These are phyloP conservation scores for Przewalskia tangutica DNA, from an alignment of 257 asterid species.

Conservation along the genomic window DNA sequence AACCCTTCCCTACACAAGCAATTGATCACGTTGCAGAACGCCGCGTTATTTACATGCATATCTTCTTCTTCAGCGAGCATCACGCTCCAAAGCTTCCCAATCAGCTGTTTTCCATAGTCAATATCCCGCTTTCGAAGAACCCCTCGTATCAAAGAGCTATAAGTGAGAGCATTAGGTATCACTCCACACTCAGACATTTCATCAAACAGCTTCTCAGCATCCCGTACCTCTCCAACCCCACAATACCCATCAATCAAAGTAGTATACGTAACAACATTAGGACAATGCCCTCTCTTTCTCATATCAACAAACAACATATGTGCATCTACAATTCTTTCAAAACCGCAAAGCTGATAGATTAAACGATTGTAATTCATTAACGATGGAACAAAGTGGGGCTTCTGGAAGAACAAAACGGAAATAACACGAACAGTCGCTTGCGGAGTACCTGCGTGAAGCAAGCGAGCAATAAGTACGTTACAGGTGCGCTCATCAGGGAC, in stretches of 20 bases:
- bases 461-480: constrained; percentile 66
- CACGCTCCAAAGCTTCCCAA: constrained; percentile 46
- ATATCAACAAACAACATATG: constrained; percentile 54
- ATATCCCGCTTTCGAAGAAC: constrained; percentile 37
- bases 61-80: constrained; percentile 39
- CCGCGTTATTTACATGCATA: constrained; percentile 39
- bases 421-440: constrained; percentile 36
- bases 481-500: constrained; percentile 81
- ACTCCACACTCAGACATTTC: constrained; percentile 61
- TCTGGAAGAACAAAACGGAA: constrained; percentile 30
- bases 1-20: constrained; percentile 68
- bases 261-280: constrained; percentile 65
- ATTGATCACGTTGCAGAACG: constrained; percentile 54
- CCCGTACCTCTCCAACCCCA: constrained; percentile 26
- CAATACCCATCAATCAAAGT: constrained; percentile 64
- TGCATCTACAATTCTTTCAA: constrained; percentile 34
- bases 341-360: constrained; percentile 45
- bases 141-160: constrained; percentile 46
- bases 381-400: constrained; percentile 70
- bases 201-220: constrained; percentile 56
- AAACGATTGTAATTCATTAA: constrained; percentile 71
- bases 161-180: constrained; percentile 41
- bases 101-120: constrained; percentile 34
- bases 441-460: constrained; percentile 46
- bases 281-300: constrained; percentile 51